phyloP scores from a whole-genome alignment of 208 protist genomes.

The Acanthamoeba sp. region DNA sequence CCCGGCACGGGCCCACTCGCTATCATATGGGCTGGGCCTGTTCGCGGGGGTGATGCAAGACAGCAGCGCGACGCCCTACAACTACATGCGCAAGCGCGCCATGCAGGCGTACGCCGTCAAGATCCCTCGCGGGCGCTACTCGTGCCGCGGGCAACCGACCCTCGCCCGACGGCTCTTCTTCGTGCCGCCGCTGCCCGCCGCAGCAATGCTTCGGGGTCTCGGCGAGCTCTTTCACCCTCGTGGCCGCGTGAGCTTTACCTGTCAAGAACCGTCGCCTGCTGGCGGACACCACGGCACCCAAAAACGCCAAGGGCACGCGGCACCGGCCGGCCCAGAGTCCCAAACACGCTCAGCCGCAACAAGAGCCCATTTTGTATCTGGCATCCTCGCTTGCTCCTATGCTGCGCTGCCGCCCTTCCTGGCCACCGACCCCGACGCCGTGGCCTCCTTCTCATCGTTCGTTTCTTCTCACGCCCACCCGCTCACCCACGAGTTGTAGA shows the following conservation, averaged over 20 bases:
- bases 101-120: slow-evolving; percentile 29
- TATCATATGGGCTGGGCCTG: slow-evolving; percentile 23
- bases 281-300: too few species aligned
- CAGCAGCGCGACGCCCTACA: slow-evolving; percentile 45
- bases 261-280: not conserved
- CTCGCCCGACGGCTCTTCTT: not conserved
- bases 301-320: not conserved
- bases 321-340: not conserved
- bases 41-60: slow-evolving; percentile 31
- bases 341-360: not conserved
- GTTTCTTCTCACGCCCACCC: not conserved
- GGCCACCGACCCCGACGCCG: not conserved
- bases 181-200: not conserved
- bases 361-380: not conserved
- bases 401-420: not conserved
- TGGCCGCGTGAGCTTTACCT: not conserved
- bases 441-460: not conserved
- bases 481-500: not conserved
- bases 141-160: not conserved
- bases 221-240: slow-evolving; percentile 26
- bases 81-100: slow-evolving; percentile 35
- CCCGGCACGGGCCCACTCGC: slow-evolving; percentile 8
- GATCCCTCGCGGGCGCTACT: not conserved
- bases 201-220: not conserved
- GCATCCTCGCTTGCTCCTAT: slow-evolving; percentile 18